Conservation (phyloP, 1,284 basidiomycete species). For the Cutaneotrichosporon cyanovorans region DNA sequence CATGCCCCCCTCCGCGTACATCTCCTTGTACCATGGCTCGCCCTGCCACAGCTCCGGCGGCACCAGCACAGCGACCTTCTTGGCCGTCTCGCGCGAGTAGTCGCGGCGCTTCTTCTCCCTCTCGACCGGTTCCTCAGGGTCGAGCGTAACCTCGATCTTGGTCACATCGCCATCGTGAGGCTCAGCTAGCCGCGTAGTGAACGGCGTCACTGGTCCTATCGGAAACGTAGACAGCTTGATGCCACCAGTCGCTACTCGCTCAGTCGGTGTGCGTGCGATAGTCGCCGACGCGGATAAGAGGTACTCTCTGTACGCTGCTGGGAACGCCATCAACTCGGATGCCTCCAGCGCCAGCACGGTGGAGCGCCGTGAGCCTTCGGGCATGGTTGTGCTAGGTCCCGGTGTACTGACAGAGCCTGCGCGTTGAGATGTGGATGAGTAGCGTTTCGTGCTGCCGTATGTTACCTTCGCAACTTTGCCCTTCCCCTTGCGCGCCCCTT, state of each 20-base stretch:
- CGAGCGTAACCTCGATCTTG: background rate
- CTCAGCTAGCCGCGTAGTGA: constrained; percentile 17
- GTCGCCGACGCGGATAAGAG: background rate
- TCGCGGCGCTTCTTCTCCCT: constrained; percentile 1
- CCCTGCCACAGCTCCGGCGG: constrained; percentile 42
- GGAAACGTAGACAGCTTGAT: constrained; percentile 16
- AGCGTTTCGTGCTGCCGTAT: background rate
- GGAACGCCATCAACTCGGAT: constrained; percentile 4
- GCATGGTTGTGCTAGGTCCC: background rate
- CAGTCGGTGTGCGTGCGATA: background rate
- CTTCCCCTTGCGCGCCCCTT: constrained; percentile 2
- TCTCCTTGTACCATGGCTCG: constrained; percentile 42
- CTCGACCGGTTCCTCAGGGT: background rate
- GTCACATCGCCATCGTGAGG: constrained; percentile 7
- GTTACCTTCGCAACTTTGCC: background rate
- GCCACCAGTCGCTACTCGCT: background rate
- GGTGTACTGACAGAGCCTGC: background rate
- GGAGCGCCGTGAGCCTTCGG: background rate
- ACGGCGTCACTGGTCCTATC: constrained; percentile 26
- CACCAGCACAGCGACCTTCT: constrained; percentile 5
- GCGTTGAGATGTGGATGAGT: background rate
- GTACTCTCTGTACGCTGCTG: constrained; percentile 10
- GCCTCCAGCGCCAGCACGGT: constrained; percentile 1
- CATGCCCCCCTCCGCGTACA: constrained; percentile 33
- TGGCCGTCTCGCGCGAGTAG: constrained; percentile 2